Percentiles rank a stretch among this genome's conserved stretches.
These are phyloP conservation scores for Centaurea solstitialis DNA, from an alignment of 129 eudicot species.

Conservation along the genomic window DNA sequence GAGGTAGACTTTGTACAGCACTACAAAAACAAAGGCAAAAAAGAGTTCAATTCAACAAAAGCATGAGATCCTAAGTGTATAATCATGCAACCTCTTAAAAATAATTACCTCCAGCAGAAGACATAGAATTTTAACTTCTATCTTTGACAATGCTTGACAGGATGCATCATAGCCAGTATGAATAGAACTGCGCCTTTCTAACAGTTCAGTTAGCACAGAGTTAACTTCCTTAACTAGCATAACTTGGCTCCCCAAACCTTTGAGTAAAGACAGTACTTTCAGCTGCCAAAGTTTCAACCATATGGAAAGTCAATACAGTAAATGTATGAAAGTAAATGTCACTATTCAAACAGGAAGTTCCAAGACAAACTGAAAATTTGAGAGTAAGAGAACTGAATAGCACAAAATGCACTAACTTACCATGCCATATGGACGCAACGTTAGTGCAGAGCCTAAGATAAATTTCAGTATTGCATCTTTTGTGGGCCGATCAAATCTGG, in stretches of 20 bases:
- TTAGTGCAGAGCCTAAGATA: slow-evolving; percentile 53
- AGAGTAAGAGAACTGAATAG: neutral
- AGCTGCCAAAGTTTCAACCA: slow-evolving; percentile 51
- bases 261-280: slow-evolving; percentile 64
- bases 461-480: slow-evolving; percentile 51
- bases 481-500: slow-evolving; percentile 67
- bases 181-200: slow-evolving; percentile 45
- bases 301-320: neutral
- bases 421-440: slow-evolving; percentile 64
- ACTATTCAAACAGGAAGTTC: neutral
- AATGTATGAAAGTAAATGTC: neutral
- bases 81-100: neutral
- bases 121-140: slow-evolving; percentile 67
- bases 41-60: neutral
- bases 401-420: slow-evolving; percentile 35
- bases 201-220: slow-evolving; percentile 53
- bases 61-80: neutral
- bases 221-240: slow-evolving; percentile 52
- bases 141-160: slow-evolving; percentile 42
- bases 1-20: slow-evolving; percentile 50
- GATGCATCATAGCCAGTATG: slow-evolving; percentile 38
- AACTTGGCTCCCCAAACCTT: slow-evolving; percentile 71
- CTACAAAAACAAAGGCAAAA: slow-evolving; percentile 31
- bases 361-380: neutral
- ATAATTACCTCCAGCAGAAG: slow-evolving; percentile 70